A percentile compares a stretch with the other conserved stretches of the same genome.
phyloP scores from a whole-genome alignment of 805 yeast genomes.

The Starmerella stellata region DNA sequence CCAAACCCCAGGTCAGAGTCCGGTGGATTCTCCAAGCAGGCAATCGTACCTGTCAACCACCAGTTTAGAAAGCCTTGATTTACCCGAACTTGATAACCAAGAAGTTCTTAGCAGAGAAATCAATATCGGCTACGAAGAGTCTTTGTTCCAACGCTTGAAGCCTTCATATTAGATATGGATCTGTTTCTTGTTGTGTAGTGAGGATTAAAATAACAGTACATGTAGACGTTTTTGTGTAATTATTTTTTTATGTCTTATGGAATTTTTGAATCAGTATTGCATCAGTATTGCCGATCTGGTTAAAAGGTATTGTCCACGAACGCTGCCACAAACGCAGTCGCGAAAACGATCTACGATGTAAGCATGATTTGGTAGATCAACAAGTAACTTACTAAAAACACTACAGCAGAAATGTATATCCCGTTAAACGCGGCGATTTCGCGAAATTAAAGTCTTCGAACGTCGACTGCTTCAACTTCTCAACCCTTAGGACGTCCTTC shows the following conservation, averaged over 20 bases:
- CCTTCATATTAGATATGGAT: too few relatives aligned
- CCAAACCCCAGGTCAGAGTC: neutral
- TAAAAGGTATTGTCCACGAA: too few relatives aligned
- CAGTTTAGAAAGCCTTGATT: neutral
- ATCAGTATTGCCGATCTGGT: too few relatives aligned
- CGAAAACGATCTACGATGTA: too few relatives aligned
- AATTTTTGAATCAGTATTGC: too few relatives aligned
- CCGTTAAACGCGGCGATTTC: constrained; percentile 33
- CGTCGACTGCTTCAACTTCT: constrained; percentile 46
- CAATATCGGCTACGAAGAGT: constrained; percentile 24
- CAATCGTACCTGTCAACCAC: neutral
- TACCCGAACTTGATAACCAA: constrained; percentile 5
- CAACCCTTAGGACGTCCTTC: constrained; percentile 22
- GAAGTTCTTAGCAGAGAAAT: constrained; percentile 19
- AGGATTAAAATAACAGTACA: too few relatives aligned
- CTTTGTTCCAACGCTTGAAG: constrained; percentile 18
- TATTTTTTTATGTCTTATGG: too few relatives aligned
- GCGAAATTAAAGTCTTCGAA: constrained; percentile 39
- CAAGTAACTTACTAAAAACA: too few relatives aligned
- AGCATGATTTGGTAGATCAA: too few relatives aligned
- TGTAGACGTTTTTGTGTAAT: too few relatives aligned
- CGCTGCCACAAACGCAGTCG: too few relatives aligned
- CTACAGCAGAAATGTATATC: constrained; percentile 53
- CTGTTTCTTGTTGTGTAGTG: too few relatives aligned
- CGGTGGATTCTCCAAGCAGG: neutral